Conservation (phyloP, 2,329 filamentous ascomycete genomes). For the Pseudogymnoascus destructans region DNA sequence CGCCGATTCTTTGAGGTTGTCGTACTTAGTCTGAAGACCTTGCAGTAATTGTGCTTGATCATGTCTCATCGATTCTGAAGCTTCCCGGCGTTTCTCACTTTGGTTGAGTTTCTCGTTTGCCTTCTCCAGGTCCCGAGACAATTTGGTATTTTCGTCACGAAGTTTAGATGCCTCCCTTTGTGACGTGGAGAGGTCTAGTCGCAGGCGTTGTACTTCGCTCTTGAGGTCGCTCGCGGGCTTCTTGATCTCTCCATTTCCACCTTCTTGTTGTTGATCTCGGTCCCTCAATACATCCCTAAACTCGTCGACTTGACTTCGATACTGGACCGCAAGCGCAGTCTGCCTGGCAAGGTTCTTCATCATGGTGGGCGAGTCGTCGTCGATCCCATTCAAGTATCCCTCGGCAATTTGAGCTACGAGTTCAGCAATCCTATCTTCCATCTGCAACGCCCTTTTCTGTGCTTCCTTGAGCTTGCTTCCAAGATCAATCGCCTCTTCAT, state of each 20-base stretch:
- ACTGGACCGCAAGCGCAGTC: slow-evolving; percentile 43
- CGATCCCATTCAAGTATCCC: slow-evolving; percentile 28
- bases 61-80: slow-evolving; percentile 32
- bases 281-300: slow-evolving; percentile 39
- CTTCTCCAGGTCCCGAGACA: slow-evolving; percentile 21
- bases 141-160: slow-evolving; percentile 22
- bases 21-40: slow-evolving; percentile 39
- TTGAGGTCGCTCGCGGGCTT: slow-evolving; percentile 38
- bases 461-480: slow-evolving; percentile 54
- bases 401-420: slow-evolving; percentile 43
- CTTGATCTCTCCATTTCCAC: slow-evolving; percentile 21
- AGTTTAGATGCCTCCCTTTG: slow-evolving; percentile 27
- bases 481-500: slow-evolving; percentile 54
- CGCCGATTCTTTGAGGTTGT: slow-evolving; percentile 39
- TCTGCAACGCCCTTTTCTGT: slow-evolving; percentile 47
- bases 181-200: slow-evolving; percentile 35
- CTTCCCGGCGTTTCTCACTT: slow-evolving; percentile 30
- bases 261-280: slow-evolving; percentile 26
- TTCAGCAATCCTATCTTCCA: slow-evolving; percentile 50
- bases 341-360: slow-evolving; percentile 43
- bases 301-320: slow-evolving; percentile 46
- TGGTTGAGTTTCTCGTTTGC: slow-evolving; percentile 25
- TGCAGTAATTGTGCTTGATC: slow-evolving; percentile 37
- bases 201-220: slow-evolving; percentile 40
- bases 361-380: slow-evolving; percentile 35